phyloP scores from a whole-genome alignment of 1,139 yeast species.

The Debaryomyces coudertii region DNA sequence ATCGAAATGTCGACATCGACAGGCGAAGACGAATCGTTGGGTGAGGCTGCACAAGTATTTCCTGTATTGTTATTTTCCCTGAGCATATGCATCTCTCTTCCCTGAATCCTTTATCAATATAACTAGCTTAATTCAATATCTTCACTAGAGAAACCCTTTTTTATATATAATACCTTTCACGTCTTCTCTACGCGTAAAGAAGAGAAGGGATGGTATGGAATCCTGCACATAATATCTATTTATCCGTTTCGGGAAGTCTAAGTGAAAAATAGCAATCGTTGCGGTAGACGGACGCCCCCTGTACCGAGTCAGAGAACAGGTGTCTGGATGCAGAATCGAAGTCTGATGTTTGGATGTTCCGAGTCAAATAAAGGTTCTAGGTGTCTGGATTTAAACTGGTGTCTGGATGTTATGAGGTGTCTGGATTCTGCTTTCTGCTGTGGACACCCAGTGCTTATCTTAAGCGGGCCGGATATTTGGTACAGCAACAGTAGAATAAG shows the following conservation, averaged over 20 bases:
- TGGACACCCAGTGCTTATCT: neutral
- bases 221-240: slow-evolving; percentile 2
- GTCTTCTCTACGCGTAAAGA: slow-evolving; percentile 10
- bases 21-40: slow-evolving; percentile 7
- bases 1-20: slow-evolving; percentile 8
- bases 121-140: neutral
- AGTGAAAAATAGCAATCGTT: neutral
- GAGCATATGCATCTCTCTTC: slow-evolving; percentile 10
- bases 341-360: slow-evolving; percentile 2
- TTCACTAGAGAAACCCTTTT: neutral
- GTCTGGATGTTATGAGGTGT: neutral
- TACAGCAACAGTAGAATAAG: no score
- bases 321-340: neutral
- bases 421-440: neutral
- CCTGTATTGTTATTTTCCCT: slow-evolving; percentile 12
- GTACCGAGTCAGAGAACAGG: neutral
- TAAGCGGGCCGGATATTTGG: no score
- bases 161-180: slow-evolving; percentile 6
- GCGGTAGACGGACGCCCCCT: neutral
- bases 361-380: neutral
- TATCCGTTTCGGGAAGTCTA: slow-evolving; percentile 12
- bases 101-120: neutral
- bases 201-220: slow-evolving; percentile 5
- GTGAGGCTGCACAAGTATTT: slow-evolving; percentile 7
- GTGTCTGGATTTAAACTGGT: neutral